Base-by-base conservation (phyloP, 805 yeast genomes). In the Candida coquimbonensis region DNA sequence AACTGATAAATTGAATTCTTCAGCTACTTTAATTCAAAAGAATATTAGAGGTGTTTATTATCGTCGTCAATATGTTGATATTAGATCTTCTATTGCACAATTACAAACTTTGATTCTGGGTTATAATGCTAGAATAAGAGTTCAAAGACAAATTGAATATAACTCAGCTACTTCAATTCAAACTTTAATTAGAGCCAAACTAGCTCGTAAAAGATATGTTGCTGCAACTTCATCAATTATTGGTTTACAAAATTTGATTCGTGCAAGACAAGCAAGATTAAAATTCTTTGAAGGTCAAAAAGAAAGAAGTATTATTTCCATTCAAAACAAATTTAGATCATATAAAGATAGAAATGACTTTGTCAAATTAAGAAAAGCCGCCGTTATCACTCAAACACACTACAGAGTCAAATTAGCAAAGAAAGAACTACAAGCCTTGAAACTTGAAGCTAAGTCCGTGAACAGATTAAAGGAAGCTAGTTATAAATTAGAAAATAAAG, bases 401-500 rank as follows among this genome's bases (percentile, higher is more conserved):
- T 69, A 82, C 50, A 80, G 99, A 70, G 79, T 93, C 58, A 79
- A 77, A 49, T 66, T 72, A 48, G 99, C 99, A 25, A 70, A 70
- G 51, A 69, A 68, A 43, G 83, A 84, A 61, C 77, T 87, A 55
- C 67, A 69, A 51, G 66, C 72, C 47, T 71, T 88, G 63, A 86
- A 80, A 62, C 75, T 74, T n/a, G 98, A 93, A 53, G 96, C 97
- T 29, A 87, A 87, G 62, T 87, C 96, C 14, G 95, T 88, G 39
- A 83, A 83, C 62, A 95, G 84, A 61, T 76, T 87, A 70, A 80
- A 87, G 65, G 96, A 91, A 63, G 95, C 87, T 36, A 89, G 95
- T 57, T 93, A 88, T 68, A 80, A 85, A 63, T 76, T 95, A 58
- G 99, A 93, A 66, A 93, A 93, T 67, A 93, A 95, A 73, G 97